Evolutionary conservation across 768 basidiomycete species (phyloP).

Genomic region (Termitomyces sp.): DNA sequence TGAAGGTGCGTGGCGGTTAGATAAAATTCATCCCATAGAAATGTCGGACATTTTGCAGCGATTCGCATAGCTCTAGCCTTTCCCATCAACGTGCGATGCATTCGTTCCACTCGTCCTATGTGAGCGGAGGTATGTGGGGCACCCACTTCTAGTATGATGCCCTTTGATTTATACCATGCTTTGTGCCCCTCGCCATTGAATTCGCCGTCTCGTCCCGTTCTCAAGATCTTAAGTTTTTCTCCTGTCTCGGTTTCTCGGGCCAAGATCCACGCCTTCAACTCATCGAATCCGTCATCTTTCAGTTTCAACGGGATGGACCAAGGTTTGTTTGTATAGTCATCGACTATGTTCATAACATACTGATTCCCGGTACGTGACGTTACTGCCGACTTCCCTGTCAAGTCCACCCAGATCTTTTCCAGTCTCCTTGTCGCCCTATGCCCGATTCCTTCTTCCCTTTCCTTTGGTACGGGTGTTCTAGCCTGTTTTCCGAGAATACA

Average conservation of each 20-base stretch:
- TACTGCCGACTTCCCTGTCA: neutral
- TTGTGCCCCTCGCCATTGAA: conserved; percentile 10
- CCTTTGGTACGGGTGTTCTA: neutral
- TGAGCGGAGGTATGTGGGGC: conserved; percentile 28
- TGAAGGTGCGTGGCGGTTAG: no score
- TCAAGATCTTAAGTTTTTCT: conserved; percentile 8
- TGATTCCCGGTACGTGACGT: neutral
- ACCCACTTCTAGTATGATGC: conserved; percentile 15
- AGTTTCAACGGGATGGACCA: neutral
- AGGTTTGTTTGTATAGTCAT: no score
- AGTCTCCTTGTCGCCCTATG: neutral
- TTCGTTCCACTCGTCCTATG: conserved; percentile 32
- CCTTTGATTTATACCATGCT: conserved; percentile 11
- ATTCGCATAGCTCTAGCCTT: conserved; percentile 23
- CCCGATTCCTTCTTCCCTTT: neutral
- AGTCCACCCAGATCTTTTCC: neutral
- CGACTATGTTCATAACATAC: no score
- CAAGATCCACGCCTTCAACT: conserved; percentile 27
- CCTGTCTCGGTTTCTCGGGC: conserved; percentile 19
- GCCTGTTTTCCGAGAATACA: no score
- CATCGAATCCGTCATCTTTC: neutral
- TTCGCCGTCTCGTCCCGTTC: conserved; percentile 20
- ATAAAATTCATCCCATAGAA: no score
- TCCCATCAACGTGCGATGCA: no score
- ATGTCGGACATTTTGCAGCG: conserved; percentile 16